Evolutionary conservation across 768 basidiomycete species (phyloP).

Genomic region (Tephrocybe rancida): DNA sequence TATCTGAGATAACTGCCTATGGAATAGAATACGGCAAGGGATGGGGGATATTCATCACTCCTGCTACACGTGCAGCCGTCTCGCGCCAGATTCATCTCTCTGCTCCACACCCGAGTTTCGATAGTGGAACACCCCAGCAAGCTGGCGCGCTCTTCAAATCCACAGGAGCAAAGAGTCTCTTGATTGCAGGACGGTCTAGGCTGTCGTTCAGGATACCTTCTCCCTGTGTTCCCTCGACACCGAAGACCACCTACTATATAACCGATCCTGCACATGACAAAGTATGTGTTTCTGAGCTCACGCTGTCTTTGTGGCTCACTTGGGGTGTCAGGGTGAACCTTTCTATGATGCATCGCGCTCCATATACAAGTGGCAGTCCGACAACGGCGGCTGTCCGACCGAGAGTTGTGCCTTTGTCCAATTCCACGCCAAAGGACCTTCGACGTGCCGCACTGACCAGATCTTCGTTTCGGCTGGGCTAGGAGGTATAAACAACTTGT

Average conservation of each 20-base stretch:
- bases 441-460: constrained; percentile 38
- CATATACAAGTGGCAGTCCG: constrained; percentile 42
- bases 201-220: constrained; percentile 33
- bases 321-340: constrained; percentile 37
- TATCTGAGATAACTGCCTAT: constrained; percentile 24
- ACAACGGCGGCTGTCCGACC: constrained; percentile 37
- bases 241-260: constrained; percentile 31
- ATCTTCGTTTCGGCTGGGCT: constrained; percentile 50
- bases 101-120: constrained; percentile 47
- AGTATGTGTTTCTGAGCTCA: constrained; percentile 22
- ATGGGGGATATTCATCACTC: constrained; percentile 38
- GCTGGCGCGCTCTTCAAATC: constrained; percentile 40
- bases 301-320: not conserved
- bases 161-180: constrained; percentile 41
- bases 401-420: constrained; percentile 47
- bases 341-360: constrained; percentile 42
- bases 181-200: constrained; percentile 42
- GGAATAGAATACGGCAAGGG: constrained; percentile 26
- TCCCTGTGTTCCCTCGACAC: constrained; percentile 30
- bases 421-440: constrained; percentile 45
- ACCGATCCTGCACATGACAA: constrained; percentile 52
- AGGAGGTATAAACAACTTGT: constrained; percentile 32
- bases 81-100: constrained; percentile 40
- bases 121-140: constrained; percentile 39
- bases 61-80: constrained; percentile 22